Base-by-base conservation (phyloP, 2,329 filamentous ascomycete genomes). In the Nemania abortiva region DNA sequence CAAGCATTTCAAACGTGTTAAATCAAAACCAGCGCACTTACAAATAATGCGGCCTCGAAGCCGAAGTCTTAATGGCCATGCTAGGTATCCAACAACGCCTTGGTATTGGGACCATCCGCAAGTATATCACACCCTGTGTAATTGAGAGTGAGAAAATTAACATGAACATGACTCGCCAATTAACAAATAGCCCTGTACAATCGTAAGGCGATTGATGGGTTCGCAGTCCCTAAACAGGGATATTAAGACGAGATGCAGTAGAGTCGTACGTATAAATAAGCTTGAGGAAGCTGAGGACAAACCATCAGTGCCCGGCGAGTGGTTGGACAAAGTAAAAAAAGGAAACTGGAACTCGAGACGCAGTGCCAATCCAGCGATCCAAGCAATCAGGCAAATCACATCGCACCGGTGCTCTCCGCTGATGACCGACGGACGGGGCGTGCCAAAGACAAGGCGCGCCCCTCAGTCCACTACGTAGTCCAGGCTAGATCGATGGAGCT, bases 341-440 rank as follows among this genome's bases (percentile, higher is more conserved):
- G 31, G 15, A 39, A 52, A 61, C 64, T 49, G 59, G 47, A 58
- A 55, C 47, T 27, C 42, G 39, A 42, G 56, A 53, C 18, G 6
- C 11, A 29, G 9, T 20, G 24, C 18, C 24, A 13, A 52, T 29
- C 24, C 20, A 15, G n/a, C 52, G 20, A 20, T 9, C 13, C 52
- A 22, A 34, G 18, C 29, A 22, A 7, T 29, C 22, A 7, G 22
- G 47, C 50, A 34, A 20, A 20, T 24, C 20, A 39, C 53, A 37
- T 42, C 37, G 50, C 58, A 53, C 52, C 45, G 53, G 71, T 70
- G 73, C 68, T 55, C 54, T 70, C 72, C 74, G 75, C 60, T 72
- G 75, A 73, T 74, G 45, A 75, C 74, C 74, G 74, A 66, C 72
- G 74, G 74, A 66, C 71, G 74, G 73, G 55, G 57, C 31, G 11